Evolutionary conservation across 2,329 filamentous ascomycete species (phyloP), one percentile per base, ranked within the genome.

Genomic region (Daldinia sp.): DNA sequence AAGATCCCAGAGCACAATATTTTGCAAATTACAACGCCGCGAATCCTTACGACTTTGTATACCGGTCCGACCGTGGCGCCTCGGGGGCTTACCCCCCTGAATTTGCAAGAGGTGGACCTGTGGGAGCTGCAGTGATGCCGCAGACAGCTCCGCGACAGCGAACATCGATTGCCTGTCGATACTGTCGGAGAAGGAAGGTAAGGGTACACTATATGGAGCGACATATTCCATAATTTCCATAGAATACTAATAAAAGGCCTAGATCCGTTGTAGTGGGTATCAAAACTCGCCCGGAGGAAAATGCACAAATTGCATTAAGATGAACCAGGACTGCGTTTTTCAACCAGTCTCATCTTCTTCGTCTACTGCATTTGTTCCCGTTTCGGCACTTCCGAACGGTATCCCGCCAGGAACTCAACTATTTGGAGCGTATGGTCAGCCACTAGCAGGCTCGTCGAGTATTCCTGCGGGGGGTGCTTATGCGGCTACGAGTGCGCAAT

Each of bases 241-340:
- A 17, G 29, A 21, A 29, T 50, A 62, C 71, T 76, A 66, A 78
- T 61, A 35, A 45, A 37, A 34, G 41, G 19, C 37, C 15, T 61
- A 87, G 85, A 87, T 87, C 66, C 83, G 85, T 34, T 87, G 85
- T 77, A 87, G 84, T 63, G 85, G 85, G 25, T 87, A 87, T 65
- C 82, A 85, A 61, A 86, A 84, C 64, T 84, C 83, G 0, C 82
- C 83, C 0, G 85, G 85, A 17, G 85, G 85, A 9, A 86, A 87
- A 66, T 87, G 85, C 67, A 82, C 84, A 56, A 87, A 87, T 68
- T 87, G 85, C 69, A 83, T 85, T 35, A 84, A 86, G 64, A 86
- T 87, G 76, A 85, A 85, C 49, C 85, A 87, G 68, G 85, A 87
- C 63, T 87, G 85, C 62, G 80, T 87, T 11, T 87, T 87, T 61